A percentile compares a stretch with the other conserved stretches of the same genome.
Evolutionary conservation across 176 grass and related monocot species (phyloP).

Genomic region (Raddia distichophylla): DNA sequence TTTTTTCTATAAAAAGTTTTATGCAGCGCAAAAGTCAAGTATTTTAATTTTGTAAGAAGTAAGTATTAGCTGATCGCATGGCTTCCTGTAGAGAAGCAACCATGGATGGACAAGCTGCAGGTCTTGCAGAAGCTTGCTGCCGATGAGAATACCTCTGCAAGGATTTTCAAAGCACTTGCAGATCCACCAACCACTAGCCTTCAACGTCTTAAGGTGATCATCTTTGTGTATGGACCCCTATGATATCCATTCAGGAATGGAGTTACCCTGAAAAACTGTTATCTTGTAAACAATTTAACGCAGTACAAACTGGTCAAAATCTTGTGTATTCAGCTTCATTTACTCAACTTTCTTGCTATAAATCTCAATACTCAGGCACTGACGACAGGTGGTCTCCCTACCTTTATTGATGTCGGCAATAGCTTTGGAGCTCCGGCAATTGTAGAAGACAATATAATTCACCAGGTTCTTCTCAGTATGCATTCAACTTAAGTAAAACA

Average conservation of each 20-base stretch:
- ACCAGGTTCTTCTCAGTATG: slow-evolving; percentile 69
- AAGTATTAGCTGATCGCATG: neutral
- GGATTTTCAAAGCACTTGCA: slow-evolving; percentile 95
- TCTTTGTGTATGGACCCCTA: neutral
- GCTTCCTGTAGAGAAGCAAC: slow-evolving; percentile 63
- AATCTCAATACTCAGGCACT: slow-evolving; percentile 57
- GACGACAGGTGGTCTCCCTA: slow-evolving; percentile 91
- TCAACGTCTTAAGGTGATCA: slow-evolving; percentile 80
- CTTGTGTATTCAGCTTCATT: neutral
- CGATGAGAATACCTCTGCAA: slow-evolving; percentile 61
- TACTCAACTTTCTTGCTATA: slow-evolving; percentile 24
- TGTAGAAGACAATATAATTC: slow-evolving; percentile 92
- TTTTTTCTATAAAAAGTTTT: neutral
- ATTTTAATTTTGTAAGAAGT: neutral
- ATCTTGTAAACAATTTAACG: neutral
- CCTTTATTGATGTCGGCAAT: slow-evolving; percentile 96
- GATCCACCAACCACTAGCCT: slow-evolving; percentile 97
- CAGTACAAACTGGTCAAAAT: slow-evolving; percentile 20
- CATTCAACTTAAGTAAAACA: slow-evolving; percentile 22
- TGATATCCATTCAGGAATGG: neutral
- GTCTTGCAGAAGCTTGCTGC: slow-evolving; percentile 77
- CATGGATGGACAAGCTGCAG: slow-evolving; percentile 93
- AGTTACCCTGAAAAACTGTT: neutral
- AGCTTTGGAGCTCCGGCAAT: slow-evolving; percentile 97
- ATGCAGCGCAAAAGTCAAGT: neutral